Evolutionary conservation across 2,329 filamentous ascomycete genomes (phyloP).

Genomic region (Pyrenophora tritici-repentis): DNA sequence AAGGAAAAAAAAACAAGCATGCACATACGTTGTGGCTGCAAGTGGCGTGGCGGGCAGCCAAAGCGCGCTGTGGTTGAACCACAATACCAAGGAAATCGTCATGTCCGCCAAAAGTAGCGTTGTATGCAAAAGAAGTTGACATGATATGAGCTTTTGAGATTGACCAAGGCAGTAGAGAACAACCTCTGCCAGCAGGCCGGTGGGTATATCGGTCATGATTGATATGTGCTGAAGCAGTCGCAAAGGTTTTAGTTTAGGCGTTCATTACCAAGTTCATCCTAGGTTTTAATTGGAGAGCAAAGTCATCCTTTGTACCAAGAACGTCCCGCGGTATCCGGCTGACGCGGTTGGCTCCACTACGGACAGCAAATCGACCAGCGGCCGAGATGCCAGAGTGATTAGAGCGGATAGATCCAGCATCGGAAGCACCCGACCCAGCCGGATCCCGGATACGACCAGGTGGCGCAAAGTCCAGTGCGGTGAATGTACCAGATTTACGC

Average conservation of each 20-base stretch:
- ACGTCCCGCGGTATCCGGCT: constrained; percentile 81
- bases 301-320: constrained; percentile 75
- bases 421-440: constrained; percentile 45
- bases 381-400: constrained; percentile 79
- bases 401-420: constrained; percentile 62
- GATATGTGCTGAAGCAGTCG: constrained; percentile 6
- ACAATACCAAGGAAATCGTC: constrained; percentile 35
- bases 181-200: constrained; percentile 44
- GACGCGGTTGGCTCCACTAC: constrained; percentile 82
- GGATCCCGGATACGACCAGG: constrained; percentile 69
- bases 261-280: constrained; percentile 56
- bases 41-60: constrained; percentile 17
- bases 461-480: constrained; percentile 78
- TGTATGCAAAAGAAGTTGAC: constrained; percentile 19
- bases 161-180: constrained; percentile 9
- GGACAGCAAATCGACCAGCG: constrained; percentile 70
- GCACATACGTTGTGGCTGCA: constrained; percentile 11
- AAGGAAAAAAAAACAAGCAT: constrained; percentile 11
- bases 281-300: constrained; percentile 63
- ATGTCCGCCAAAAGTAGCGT: constrained; percentile 24
- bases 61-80: constrained; percentile 38
- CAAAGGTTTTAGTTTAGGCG: constrained; percentile 28
- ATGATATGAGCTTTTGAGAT: constrained; percentile 31
- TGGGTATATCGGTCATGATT: constrained; percentile 16
- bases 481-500: constrained; percentile 79